phyloP scores from a whole-genome alignment of 2,329 filamentous ascomycete species.

The Microsporum ferrugineum region DNA sequence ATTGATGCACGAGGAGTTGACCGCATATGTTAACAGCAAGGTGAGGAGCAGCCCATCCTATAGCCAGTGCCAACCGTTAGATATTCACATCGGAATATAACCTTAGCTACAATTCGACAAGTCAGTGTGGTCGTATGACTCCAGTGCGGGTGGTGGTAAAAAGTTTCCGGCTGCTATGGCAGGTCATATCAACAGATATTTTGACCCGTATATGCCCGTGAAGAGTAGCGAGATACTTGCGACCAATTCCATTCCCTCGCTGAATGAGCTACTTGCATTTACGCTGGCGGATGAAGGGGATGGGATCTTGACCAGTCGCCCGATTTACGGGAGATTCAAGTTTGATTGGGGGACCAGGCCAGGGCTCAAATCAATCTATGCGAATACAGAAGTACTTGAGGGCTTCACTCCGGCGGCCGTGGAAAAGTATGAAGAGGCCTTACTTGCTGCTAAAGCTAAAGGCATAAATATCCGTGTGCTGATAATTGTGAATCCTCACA shows the following conservation, averaged over 20 bases:
- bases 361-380: conserved; percentile 30
- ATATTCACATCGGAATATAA: not conserved
- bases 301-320: conserved; percentile 36
- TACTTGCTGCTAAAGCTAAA: conserved; percentile 21
- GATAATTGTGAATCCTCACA: conserved; percentile 36
- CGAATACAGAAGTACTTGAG: conserved; percentile 28
- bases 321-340: conserved; percentile 40
- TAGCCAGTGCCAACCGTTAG: not conserved
- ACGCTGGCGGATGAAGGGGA: conserved; percentile 36
- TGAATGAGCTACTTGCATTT: conserved; percentile 35
- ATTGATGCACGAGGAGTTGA: conserved; percentile 29
- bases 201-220: conserved; percentile 28
- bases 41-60: conserved; percentile 13
- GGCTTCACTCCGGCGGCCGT: conserved; percentile 27
- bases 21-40: conserved; percentile 30
- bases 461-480: conserved; percentile 32
- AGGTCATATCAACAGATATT: conserved; percentile 32
- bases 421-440: conserved; percentile 28
- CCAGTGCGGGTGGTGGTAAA: conserved; percentile 27
- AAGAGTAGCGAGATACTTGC: conserved; percentile 29
- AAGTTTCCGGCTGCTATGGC: conserved; percentile 33
- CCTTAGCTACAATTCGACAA: conserved; percentile 23
- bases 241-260: conserved; percentile 32
- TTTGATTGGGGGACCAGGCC: conserved; percentile 39
- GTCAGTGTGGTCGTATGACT: conserved; percentile 32